Base-by-base conservation (phyloP, 495 filamentous ascomycete species). In the Penicillium daleae region DNA sequence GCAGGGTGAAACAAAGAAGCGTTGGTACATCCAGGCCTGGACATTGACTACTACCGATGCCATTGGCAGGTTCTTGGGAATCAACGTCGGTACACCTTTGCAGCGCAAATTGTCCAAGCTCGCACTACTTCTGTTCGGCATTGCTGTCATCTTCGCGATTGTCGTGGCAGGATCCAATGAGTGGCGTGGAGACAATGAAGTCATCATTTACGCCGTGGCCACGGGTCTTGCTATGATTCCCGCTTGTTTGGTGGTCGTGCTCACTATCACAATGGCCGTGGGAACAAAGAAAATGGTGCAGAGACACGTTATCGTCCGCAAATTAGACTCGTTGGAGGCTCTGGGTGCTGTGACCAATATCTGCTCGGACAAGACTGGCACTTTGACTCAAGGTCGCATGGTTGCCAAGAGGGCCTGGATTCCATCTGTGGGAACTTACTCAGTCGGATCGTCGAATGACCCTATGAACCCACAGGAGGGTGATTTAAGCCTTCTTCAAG, bases 321-420 rank as follows among this genome's bases (percentile, higher is more conserved):
- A 86, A 62, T 78, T 89, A 42, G 81, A 88, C 21, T 85, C 87
- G 6, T 71, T 91, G 13, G 89, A 92, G 66, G 87, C 88, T 4
- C 76, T 91, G 22, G 88, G 88, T 17, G 87, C 82, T 37, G 85
- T 89, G n/a, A 88, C 87, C 26, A 84, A 89, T 64, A 89, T 91
- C 55, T 90, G 88, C 69, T 89, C 87, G 1, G 88, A 90, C 65
- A 91, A 90, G 69, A 91, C 88, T 19, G 88, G 88, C 17, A 90
- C 88, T 13, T 72, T 91, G 29, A 90, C 89, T 1, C 89, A 91
- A 71, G 89, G 89, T 58, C 63, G 76, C 68, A 96, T 96, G 92
- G 88, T 94, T 13, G 86, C 91, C 17, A 86, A 88, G 61, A 90
- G 91, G 65, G 90, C 86, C 3, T 96, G 92, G 92, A 79, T 95